Evolutionary conservation across 306 rosid genomes (phyloP), one percentile per base, ranked within the genome.

Genomic region (Heteromeles arbutifolia): DNA sequence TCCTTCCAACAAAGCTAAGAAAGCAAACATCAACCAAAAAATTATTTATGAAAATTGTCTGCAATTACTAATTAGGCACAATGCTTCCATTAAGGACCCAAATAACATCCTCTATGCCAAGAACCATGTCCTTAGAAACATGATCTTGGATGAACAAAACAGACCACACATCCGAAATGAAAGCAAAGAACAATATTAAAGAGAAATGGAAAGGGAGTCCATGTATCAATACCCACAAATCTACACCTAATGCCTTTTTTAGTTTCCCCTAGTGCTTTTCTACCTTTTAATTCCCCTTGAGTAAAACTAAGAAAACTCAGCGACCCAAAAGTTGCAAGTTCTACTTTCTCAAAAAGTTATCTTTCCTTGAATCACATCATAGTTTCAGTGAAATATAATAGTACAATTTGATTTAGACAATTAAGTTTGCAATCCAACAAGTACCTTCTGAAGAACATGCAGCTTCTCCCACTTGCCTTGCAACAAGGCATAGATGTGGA

Each of bases 401-500:
- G 5, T 41, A 41, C 15, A 62, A 74, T 11, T 13, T 11, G 45
- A 19, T 59, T 58, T 25, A 6, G 17, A 17, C 54, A 37, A 25
- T 48, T 24, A 73, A 11, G 3, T 18, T 39, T 22, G 25, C 57
- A 15, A 39, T 53, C 67, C 17, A 41, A 69, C 50, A 15, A 25
- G 78, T 80, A 90, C 99, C 99, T 96, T 96, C 79, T 92, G 94
- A 82, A 96, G 99, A 87, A 87, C 92, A 82, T 96, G 84, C 72
- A 96, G 70, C 86, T 88, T 89, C 78, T 96, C 99, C 98, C 99
- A 92, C 84, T 92, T 96, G 84, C 90, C 97, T 83, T 92, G 96
- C 70, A 82, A 72, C 77, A 86, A 61, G 68, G 82, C 87, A 80
- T 89, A 89, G 83, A 96, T 96, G 85, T 96, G 97, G 59, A 90